phyloP scores from a whole-genome alignment of 345 rosid genomes.

The Carallia brachiata region DNA sequence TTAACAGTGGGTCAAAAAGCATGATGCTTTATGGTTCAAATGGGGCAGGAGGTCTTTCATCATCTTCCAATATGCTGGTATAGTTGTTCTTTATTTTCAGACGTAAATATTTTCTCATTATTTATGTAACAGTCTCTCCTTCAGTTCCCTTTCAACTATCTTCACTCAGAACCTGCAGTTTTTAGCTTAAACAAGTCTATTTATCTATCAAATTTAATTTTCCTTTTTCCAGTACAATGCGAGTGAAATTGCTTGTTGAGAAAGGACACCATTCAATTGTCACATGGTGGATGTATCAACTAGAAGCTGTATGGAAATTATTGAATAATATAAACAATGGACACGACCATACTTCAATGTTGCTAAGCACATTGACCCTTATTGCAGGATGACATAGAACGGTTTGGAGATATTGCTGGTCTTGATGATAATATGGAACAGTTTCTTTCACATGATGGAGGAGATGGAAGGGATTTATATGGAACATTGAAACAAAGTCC shows the following conservation, averaged over 20 bases:
- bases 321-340: background rate
- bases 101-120: background rate
- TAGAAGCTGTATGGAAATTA: background rate
- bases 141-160: background rate
- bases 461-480: conserved; percentile 44
- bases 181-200: background rate
- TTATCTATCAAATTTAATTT: background rate
- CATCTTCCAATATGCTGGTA: conserved; percentile 57
- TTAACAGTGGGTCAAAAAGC: conserved; percentile 41
- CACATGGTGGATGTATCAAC: background rate
- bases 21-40: conserved; percentile 42
- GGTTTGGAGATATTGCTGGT: conserved; percentile 48
- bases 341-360: no score
- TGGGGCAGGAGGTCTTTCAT: conserved; percentile 40
- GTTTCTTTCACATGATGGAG: conserved; percentile 51
- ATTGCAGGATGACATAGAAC: conserved; percentile 62
- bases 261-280: background rate
- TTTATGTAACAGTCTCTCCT: background rate
- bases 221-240: background rate
- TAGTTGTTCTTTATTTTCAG: conserved; percentile 12
- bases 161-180: background rate
- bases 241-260: background rate
- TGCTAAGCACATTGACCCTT: conserved; percentile 8
- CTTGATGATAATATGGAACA: conserved; percentile 61
- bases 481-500: conserved; percentile 46